Percentiles rank a stretch among this genome's conserved stretches.
Evolutionary conservation across 2,329 filamentous ascomycete genomes (phyloP).

Genomic region (Aspergillus novofumigatus): DNA sequence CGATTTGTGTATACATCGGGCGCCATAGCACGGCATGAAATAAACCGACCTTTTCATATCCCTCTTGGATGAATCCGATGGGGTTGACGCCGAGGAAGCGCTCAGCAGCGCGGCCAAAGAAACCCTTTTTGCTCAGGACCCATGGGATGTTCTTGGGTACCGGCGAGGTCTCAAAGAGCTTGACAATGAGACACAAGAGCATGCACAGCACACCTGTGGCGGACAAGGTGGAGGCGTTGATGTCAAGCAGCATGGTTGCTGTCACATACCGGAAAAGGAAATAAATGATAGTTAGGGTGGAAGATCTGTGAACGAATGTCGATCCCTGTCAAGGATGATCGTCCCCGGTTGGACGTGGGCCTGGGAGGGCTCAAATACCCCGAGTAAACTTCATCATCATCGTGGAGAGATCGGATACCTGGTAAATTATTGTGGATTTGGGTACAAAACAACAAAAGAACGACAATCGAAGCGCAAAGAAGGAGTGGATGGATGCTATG

Average conservation of each 20-base stretch:
- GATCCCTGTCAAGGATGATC: neutral
- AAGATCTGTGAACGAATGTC: neutral
- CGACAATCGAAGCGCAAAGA: neutral
- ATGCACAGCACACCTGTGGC: slow-evolving; percentile 2
- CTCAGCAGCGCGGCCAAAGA: slow-evolving; percentile 9
- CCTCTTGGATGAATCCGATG: slow-evolving; percentile 10
- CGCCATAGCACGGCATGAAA: no score
- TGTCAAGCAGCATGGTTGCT: slow-evolving; percentile 7
- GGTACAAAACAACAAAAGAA: neutral
- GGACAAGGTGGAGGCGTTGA: slow-evolving; percentile 1
- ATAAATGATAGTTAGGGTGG: neutral
- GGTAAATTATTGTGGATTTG: neutral
- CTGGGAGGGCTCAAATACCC: neutral
- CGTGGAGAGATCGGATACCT: neutral
- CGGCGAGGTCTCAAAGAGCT: slow-evolving; percentile 11
- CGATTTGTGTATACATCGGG: no score
- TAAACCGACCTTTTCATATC: slow-evolving; percentile 9
- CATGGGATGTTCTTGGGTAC: slow-evolving; percentile 10
- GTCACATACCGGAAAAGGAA: neutral
- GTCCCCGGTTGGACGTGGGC: neutral
- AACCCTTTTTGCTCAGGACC: slow-evolving; percentile 7
- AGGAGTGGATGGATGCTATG: neutral
- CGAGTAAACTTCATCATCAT: neutral
- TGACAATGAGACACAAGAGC: slow-evolving; percentile 7
- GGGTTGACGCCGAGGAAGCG: slow-evolving; percentile 12